These are phyloP conservation scores for Ciborinia camelliae DNA, from an alignment of 2,329 filamentous ascomycete genomes.

Conservation along the genomic window DNA sequence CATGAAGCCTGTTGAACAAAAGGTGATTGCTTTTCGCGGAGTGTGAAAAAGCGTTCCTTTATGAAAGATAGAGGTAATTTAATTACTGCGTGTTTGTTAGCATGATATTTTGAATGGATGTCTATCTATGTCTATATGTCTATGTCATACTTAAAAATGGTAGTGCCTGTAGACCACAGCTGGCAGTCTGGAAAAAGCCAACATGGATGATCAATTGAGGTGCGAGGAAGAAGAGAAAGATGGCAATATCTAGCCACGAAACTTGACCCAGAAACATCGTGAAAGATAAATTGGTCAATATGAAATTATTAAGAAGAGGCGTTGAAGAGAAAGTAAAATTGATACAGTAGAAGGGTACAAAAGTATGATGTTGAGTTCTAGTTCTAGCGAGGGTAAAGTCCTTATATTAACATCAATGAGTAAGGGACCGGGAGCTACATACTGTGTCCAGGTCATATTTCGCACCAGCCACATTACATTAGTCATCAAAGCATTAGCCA, in stretches of 20 bases:
- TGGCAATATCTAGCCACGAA: slow-evolving; percentile 70
- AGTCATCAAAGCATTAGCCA: neutral
- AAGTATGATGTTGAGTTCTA: neutral
- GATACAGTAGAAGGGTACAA: neutral
- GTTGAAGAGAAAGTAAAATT: neutral
- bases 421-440: too few species aligned
- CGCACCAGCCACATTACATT: neutral
- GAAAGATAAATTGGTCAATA: neutral
- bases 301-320: neutral
- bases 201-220: slow-evolving; percentile 69
- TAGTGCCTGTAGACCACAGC: slow-evolving; percentile 58
- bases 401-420: too few species aligned
- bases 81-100: slow-evolving; percentile 45
- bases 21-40: slow-evolving; percentile 47
- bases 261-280: slow-evolving; percentile 71
- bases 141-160: slow-evolving; percentile 63
- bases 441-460: neutral
- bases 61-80: slow-evolving; percentile 58
- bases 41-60: slow-evolving; percentile 53
- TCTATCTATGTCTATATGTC: neutral
- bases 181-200: slow-evolving; percentile 56
- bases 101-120: neutral
- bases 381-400: too few species aligned
- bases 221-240: slow-evolving; percentile 67
- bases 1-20: slow-evolving; percentile 68